Conservation (phyloP, 805 yeast genomes). For the Kregervanrija fluxuum region DNA sequence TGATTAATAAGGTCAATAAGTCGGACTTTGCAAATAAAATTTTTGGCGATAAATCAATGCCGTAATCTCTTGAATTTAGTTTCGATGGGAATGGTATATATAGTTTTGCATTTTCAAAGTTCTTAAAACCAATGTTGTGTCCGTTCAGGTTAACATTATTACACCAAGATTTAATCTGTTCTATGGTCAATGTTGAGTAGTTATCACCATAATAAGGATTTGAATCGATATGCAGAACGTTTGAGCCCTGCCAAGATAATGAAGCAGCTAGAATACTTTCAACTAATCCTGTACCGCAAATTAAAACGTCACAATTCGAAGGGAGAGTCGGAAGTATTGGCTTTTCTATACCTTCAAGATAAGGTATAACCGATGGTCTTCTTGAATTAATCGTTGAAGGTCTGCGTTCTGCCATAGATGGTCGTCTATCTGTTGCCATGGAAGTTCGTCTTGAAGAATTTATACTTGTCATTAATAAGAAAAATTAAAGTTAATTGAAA, state of each 20-base stretch:
- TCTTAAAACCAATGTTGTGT: conserved; percentile 24
- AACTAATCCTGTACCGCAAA: conserved; percentile 87
- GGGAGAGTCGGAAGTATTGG: conserved; percentile 58
- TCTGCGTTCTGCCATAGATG: conserved; percentile 38
- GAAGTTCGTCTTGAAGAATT: too few relatives aligned
- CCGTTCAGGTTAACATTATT: conserved; percentile 48
- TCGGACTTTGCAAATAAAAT: conserved; percentile 88
- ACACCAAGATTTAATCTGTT: conserved; percentile 82
- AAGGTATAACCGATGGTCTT: conserved; percentile 47
- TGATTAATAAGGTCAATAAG: conserved; percentile 65
- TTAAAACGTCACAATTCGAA: conserved; percentile 77
- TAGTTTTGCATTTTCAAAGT: conserved; percentile 56
- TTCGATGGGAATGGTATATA: conserved; percentile 63
- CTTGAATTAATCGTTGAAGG: conserved; percentile 25
- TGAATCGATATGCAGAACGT: conserved; percentile 81
- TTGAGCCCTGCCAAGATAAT: conserved; percentile 97
- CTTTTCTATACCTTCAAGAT: conserved; percentile 69
- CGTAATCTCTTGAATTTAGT: conserved; percentile 65
- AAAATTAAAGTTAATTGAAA: too few relatives aligned
- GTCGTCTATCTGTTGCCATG: conserved; percentile 49
- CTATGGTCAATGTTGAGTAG: conserved; percentile 77
- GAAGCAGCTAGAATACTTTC: conserved; percentile 91
- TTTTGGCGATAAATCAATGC: conserved; percentile 83
- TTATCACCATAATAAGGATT: conserved; percentile 86
- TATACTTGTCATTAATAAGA: too few relatives aligned